Base-by-base conservation (phyloP, 148 eudicot species). In the Vaccinium corymbosum region DNA sequence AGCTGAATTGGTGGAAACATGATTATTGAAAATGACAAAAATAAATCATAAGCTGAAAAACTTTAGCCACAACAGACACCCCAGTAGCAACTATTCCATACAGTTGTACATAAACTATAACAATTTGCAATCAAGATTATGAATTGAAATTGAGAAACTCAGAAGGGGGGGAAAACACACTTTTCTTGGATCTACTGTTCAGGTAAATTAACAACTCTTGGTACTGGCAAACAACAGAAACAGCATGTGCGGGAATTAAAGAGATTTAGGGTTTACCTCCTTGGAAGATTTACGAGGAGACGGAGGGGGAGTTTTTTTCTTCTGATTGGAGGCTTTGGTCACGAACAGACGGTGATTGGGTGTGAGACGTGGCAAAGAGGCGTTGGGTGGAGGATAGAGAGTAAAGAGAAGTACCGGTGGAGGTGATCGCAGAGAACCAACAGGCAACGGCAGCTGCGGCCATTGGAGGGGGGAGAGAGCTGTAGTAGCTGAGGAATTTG, bases 391-490 rank as follows among this genome's bases (percentile, higher is more conserved):
- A 56, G 19, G 89, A 79, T 19, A 83, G 71, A 49, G 87, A 80
- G 20, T 70, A 76, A 25, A 84, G 82, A 35, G 86, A 86, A 25
- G 81, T 78, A 14, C 82, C 86, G 75, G 90, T 52, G 80, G 81
- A 83, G 48, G 81, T 12, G 66, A 38, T 16, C 35, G 76, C 82
- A 17, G 86, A 85, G 82, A 87, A 85, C 88, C 89, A 84, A 68
- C 85, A 83, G 22, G 83, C 84, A 14, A 85, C 92, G 64, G 83
- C 90, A 6, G 90, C 82, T 1, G 84, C 82, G 84, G 90, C 90
- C 92, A 90, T 90, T 87, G 29, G 15, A 64, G 20, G 3, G 32
- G 50, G 85, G 52, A 0, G 46, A 0, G 6, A 5, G 46, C 46
- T 42, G 46, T 42, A 5, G 46, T 42, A 38, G 46, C 81, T 75